Conservation (phyloP, 2,329 filamentous ascomycete genomes). For the Xylariomycetidae sp. region DNA sequence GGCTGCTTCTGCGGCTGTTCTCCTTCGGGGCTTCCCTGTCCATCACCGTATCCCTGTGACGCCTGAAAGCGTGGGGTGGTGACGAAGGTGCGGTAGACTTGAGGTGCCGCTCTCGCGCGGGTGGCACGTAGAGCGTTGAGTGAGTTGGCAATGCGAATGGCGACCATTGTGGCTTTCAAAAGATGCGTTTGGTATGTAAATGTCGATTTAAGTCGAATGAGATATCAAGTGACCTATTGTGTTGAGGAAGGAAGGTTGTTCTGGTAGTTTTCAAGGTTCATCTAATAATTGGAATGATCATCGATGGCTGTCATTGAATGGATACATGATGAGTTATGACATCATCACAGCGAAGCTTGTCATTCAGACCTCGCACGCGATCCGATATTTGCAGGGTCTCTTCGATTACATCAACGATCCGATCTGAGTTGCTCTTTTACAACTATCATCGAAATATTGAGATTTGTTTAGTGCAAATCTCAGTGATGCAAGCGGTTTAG, state of each 20-base stretch:
- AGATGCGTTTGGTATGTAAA: conserved; percentile 3
- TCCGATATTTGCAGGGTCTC: too few relatives aligned
- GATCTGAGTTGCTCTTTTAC: too few relatives aligned
- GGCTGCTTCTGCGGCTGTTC: conserved; percentile 34
- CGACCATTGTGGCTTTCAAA: conserved; percentile 17
- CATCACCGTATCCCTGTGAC: conserved; percentile 36
- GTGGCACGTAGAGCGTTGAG: conserved; percentile 17
- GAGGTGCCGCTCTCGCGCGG: conserved; percentile 14
- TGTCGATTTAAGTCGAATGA: conserved; percentile 1
- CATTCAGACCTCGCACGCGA: too few relatives aligned
- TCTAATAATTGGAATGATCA: too few relatives aligned
- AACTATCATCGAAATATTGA: too few relatives aligned
- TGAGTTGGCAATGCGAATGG: conserved; percentile 21
- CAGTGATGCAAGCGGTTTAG: not conserved
- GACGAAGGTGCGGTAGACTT: conserved; percentile 17
- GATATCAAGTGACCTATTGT: conserved; percentile 11
- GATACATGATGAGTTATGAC: conserved; percentile 21
- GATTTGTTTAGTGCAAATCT: not conserved
- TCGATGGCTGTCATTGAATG: too few relatives aligned
- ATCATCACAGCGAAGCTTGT: conserved; percentile 13
- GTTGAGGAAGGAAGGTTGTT: conserved; percentile 5
- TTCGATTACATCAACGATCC: too few relatives aligned
- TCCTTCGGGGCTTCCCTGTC: conserved; percentile 30
- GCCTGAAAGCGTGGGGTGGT: conserved; percentile 14
- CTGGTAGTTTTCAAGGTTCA: too few relatives aligned